Evolutionary conservation across 768 basidiomycete genomes (phyloP).

Genomic region (Rickenella mellea): DNA sequence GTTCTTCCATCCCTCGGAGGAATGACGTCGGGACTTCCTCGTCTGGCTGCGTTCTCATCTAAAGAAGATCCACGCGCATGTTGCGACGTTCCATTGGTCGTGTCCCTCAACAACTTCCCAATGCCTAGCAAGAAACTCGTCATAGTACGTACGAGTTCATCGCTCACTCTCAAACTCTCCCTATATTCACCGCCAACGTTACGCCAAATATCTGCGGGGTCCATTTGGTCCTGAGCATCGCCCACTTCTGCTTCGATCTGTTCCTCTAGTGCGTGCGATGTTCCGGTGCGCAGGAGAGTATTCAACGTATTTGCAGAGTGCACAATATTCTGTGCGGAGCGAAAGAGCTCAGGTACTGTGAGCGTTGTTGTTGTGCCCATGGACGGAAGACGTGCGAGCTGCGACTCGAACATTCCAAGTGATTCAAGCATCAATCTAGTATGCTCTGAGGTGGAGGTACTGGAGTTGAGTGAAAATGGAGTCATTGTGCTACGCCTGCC

Average conservation of each 20-base stretch:
- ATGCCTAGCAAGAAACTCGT: constrained; percentile 71
- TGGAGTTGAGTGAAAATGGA: constrained; percentile 12
- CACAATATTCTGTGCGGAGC: constrained; percentile 55
- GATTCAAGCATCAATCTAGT: constrained; percentile 62
- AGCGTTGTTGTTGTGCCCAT: constrained; percentile 28
- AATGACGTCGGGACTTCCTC: constrained; percentile 23
- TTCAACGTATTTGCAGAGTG: constrained; percentile 61
- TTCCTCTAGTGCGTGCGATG: constrained; percentile 52
- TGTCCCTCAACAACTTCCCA: constrained; percentile 59
- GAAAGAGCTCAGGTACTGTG: constrained; percentile 43
- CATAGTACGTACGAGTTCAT: constrained; percentile 68
- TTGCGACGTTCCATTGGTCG: constrained; percentile 26
- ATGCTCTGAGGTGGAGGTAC: constrained; percentile 38
- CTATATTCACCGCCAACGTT: constrained; percentile 62
- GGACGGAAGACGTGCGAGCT: constrained; percentile 46
- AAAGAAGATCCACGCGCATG: constrained; percentile 47
- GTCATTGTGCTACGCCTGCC: constrained; percentile 5
- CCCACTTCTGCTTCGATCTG: constrained; percentile 73
- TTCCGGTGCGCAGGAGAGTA: constrained; percentile 44
- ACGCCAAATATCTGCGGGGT: constrained; percentile 54
- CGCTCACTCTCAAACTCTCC: constrained; percentile 61
- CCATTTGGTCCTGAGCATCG: constrained; percentile 23
- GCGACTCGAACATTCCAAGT: constrained; percentile 58
- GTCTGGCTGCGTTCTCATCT: constrained; percentile 33
- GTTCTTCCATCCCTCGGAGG: constrained; percentile 30